Conservation (phyloP, 129 eudicot genomes). For the sunflower (Helianthus annuus) region HanXRQr2.0-SUNRISE NC_035447.2:32465753-32466252, state of each 20-base stretch:
- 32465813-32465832: not conserved
- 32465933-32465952: not conserved
- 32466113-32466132: constrained; percentile 1
- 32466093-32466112: not conserved
- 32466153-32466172: not conserved
- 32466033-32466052: not conserved
- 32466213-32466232: not conserved
- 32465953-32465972: not conserved
- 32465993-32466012: not conserved
- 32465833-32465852: not conserved
- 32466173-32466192: constrained; percentile 10
- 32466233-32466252: not conserved
- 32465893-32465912: not conserved
- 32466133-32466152: not conserved
- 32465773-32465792: not conserved
- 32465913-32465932: not conserved
- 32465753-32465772: not conserved
- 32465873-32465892: not conserved
- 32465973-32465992: constrained; percentile 3
- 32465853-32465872: not conserved
- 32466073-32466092: not conserved
- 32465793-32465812: not conserved
- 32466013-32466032: not conserved
- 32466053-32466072: not conserved
- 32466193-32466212: not conserved